Evolutionary conservation across 2,329 filamentous ascomycete species (phyloP).

Genomic region (Talaromyces albobiverticillius): DNA sequence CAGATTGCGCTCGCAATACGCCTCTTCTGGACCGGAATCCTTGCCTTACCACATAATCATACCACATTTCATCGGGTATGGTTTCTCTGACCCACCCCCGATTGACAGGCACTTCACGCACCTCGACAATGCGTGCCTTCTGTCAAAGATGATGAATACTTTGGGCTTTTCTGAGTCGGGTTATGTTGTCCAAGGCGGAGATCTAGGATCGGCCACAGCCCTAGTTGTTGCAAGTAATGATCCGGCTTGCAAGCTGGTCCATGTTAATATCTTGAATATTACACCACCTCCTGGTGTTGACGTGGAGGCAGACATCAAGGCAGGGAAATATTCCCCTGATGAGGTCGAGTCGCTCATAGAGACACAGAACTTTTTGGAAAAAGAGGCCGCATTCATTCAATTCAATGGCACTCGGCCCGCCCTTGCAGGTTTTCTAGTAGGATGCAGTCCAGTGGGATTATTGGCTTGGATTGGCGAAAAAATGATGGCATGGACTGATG

Average conservation of each 20-base stretch:
- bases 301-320: slow-evolving; percentile 1
- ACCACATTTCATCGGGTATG: slow-evolving; percentile 2
- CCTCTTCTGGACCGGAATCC: not conserved
- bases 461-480: slow-evolving; percentile 4
- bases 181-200: slow-evolving; percentile 2
- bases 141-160: not conserved
- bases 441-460: not conserved
- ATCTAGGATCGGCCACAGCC: slow-evolving; percentile 1
- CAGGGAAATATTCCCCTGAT: not conserved
- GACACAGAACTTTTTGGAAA: slow-evolving; percentile 1
- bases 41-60: not conserved
- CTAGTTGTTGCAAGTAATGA: slow-evolving; percentile 5
- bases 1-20: not conserved
- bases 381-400: not conserved
- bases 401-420: not conserved
- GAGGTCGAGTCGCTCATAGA: not conserved
- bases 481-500: slow-evolving; percentile 1
- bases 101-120: slow-evolving; percentile 2
- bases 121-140: not conserved
- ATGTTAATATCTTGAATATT: slow-evolving; percentile 1
- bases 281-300: not conserved
- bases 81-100: not conserved
- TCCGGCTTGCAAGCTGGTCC: slow-evolving; percentile 2
- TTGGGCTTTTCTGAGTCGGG: slow-evolving; percentile 1
- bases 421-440: not conserved